Evolutionary conservation across 805 yeast genomes (phyloP).

Genomic region (Teunomyces panamensis): DNA sequence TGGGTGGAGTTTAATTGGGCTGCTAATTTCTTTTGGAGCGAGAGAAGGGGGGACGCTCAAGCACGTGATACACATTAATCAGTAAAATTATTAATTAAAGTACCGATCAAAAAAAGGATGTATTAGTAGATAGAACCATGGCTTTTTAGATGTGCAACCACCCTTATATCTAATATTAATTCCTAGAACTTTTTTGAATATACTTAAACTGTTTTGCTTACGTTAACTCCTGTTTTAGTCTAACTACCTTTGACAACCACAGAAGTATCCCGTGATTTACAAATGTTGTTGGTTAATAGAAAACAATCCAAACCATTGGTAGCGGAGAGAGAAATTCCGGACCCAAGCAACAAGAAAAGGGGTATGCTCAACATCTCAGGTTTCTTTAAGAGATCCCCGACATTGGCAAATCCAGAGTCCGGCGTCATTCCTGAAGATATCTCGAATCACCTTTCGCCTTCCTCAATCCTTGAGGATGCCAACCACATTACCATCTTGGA

Average conservation of each 20-base stretch:
- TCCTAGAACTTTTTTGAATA: too few relatives aligned
- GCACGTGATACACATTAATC: not conserved
- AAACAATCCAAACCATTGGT: conserved; percentile 2
- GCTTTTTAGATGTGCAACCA: not conserved
- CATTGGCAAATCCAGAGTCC: conserved; percentile 1
- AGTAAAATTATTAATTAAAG: not conserved
- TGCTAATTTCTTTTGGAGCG: too few relatives aligned
- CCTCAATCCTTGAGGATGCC: conserved; percentile 5
- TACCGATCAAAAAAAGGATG: not conserved
- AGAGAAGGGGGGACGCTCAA: not conserved
- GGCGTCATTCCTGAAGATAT: not conserved
- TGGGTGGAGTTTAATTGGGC: too few relatives aligned
- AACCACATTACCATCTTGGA: conserved; percentile 7
- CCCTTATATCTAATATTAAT: not conserved
- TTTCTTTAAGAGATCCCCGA: conserved; percentile 9
- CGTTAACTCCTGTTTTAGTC: not conserved
- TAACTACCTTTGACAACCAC: not conserved
- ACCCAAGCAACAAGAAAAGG: conserved; percentile 3
- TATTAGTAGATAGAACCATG: not conserved
- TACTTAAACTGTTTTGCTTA: not conserved
- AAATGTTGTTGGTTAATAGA: conserved; percentile 9
- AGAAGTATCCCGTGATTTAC: not conserved
- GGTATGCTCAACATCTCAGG: conserved; percentile 10
- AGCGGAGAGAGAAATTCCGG: not conserved
- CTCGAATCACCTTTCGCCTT: not conserved